These are phyloP conservation scores for Jatropha podagrica DNA, from an alignment of 441 rosid genomes.

Conservation along the genomic window DNA sequence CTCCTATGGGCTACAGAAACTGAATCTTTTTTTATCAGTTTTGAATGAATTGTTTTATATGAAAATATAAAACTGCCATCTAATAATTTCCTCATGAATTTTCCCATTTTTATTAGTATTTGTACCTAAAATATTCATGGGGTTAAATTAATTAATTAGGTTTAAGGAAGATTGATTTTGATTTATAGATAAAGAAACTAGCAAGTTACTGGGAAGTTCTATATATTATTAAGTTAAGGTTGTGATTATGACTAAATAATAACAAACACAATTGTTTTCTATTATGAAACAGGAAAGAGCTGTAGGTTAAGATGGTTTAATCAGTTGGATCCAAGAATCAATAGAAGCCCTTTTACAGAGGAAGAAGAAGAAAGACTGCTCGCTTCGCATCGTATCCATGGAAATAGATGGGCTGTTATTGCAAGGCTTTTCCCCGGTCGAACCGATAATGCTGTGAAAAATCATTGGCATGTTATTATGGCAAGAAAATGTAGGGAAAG, in stretches of 20 bases:
- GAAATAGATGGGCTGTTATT: constrained; percentile 89
- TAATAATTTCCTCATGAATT: background rate
- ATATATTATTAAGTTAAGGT: background rate
- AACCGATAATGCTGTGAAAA: constrained; percentile 94
- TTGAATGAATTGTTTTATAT: too few relatives aligned
- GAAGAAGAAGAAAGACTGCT: constrained; percentile 86
- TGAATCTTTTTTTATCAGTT: too few relatives aligned
- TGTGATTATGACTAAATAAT: constrained; percentile 15
- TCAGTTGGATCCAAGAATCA: constrained; percentile 91
- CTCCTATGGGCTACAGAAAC: too few relatives aligned
- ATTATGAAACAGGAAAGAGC: constrained; percentile 55
- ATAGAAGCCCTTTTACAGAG: constrained; percentile 66
- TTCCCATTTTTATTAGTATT: background rate
- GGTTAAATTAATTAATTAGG: background rate
- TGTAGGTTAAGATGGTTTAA: constrained; percentile 95
- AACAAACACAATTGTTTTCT: constrained; percentile 13
- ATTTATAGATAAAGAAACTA: background rate
- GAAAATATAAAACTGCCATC: too few relatives aligned
- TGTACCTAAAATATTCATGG: background rate
- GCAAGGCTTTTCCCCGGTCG: constrained; percentile 91
- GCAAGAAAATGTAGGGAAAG: constrained; percentile 45
- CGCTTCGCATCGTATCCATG: constrained; percentile 70
- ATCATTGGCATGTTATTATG: constrained; percentile 85
- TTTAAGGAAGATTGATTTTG: background rate
- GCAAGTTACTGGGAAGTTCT: background rate